Evolutionary conservation across 2,329 filamentous ascomycete genomes (phyloP).

Genomic region (Cryoendolithus antarcticus): DNA sequence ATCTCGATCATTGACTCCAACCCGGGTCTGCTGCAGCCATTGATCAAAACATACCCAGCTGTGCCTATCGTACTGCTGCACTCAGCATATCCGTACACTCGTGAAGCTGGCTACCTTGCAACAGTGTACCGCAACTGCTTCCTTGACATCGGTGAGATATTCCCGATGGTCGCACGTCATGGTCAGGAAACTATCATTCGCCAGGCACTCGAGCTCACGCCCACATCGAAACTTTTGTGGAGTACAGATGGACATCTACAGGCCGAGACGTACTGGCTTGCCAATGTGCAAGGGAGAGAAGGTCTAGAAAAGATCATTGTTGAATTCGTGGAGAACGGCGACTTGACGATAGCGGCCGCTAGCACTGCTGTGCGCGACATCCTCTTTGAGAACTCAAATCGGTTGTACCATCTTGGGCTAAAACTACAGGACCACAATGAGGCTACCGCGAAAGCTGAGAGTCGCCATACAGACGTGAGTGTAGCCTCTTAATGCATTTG

Average conservation of each 20-base stretch:
- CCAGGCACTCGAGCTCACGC: slow-evolving; percentile 63
- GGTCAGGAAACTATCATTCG: slow-evolving; percentile 61
- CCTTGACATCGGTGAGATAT: slow-evolving; percentile 72
- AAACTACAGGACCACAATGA: background rate
- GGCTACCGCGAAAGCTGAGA: too few relatives aligned
- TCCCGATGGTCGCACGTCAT: slow-evolving; percentile 63
- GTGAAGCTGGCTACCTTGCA: slow-evolving; percentile 67
- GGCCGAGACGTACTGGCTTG: slow-evolving; percentile 64
- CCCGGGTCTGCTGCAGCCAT: slow-evolving; percentile 59
- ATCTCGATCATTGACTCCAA: slow-evolving; percentile 58
- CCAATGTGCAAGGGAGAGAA: slow-evolving; percentile 59
- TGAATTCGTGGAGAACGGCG: slow-evolving; percentile 53
- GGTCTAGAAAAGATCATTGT: slow-evolving; percentile 56
- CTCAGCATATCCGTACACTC: slow-evolving; percentile 68
- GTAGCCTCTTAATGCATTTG: too few relatives aligned
- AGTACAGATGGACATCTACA: slow-evolving; percentile 72
- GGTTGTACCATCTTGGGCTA: slow-evolving; percentile 50
- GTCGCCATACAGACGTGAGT: too few relatives aligned
- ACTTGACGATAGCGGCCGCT: slow-evolving; percentile 50
- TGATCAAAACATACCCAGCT: slow-evolving; percentile 56
- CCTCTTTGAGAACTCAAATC: slow-evolving; percentile 65
- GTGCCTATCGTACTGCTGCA: slow-evolving; percentile 70
- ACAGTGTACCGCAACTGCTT: slow-evolving; percentile 68
- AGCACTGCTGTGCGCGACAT: slow-evolving; percentile 53
- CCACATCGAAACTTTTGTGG: slow-evolving; percentile 64